phyloP scores from a whole-genome alignment of 192 early-diverging fungal genomes.

The Gamsiella multidivaricata region DNA sequence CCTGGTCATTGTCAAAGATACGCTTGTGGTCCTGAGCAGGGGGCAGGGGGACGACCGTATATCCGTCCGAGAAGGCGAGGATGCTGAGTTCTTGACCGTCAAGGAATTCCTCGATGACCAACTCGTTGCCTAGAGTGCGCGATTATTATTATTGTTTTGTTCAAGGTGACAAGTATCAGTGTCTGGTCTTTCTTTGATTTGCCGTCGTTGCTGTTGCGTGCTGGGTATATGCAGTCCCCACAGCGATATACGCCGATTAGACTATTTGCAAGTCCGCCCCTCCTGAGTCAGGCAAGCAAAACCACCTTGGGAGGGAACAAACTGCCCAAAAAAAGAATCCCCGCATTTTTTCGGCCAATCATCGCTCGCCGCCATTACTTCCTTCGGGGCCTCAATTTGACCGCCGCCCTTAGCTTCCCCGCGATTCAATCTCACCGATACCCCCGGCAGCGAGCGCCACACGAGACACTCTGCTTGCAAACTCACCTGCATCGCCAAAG shows the following conservation, averaged over 20 bases:
- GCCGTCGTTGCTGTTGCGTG: too few relatives aligned
- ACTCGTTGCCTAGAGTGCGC: slow-evolving; percentile 67
- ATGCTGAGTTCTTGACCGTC: slow-evolving; percentile 94
- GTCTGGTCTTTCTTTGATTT: too few relatives aligned
- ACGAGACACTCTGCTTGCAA: not conserved
- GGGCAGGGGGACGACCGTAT: slow-evolving; percentile 90
- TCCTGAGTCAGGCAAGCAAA: slow-evolving; percentile 29
- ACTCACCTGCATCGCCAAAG: slow-evolving; percentile 87
- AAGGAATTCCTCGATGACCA: slow-evolving; percentile 96
- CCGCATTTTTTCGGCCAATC: slow-evolving; percentile 50
- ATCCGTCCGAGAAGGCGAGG: slow-evolving; percentile 93
- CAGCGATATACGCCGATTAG: too few relatives aligned
- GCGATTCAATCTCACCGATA: not conserved
- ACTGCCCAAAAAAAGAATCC: slow-evolving; percentile 45
- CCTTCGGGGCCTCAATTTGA: slow-evolving; percentile 6
- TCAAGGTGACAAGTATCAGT: too few relatives aligned
- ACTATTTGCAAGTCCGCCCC: slow-evolving; percentile 28
- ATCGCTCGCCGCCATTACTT: not conserved
- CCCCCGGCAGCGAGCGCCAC: not conserved
- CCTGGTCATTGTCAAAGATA: slow-evolving; percentile 90
- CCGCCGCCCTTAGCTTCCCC: too few relatives aligned
- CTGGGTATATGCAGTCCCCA: too few relatives aligned
- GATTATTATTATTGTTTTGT: too few relatives aligned
- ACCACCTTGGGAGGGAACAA: too few relatives aligned
- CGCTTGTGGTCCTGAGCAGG: slow-evolving; percentile 99